Percentiles rank a stretch among this genome's conserved stretches.
Conservation (phyloP, 305 asterid species). For the Stenogyne calaminthoides region DNA sequence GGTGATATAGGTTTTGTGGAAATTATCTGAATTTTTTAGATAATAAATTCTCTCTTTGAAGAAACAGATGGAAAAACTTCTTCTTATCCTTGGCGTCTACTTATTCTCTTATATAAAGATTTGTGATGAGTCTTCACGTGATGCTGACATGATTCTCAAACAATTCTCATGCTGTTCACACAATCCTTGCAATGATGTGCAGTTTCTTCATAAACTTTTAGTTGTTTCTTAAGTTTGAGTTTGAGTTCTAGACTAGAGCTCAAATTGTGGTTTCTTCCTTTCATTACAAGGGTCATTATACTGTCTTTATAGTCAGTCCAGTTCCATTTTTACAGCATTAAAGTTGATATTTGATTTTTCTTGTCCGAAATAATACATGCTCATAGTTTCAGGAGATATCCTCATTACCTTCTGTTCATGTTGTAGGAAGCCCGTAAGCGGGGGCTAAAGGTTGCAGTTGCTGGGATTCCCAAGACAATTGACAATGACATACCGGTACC, state of each 20-base stretch:
- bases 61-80: slow-evolving; percentile 1
- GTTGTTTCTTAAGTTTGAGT: slow-evolving; percentile 2
- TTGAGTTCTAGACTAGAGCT: slow-evolving; percentile 18
- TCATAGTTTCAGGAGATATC: slow-evolving; percentile 15
- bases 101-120: background rate
- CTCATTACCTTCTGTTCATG: slow-evolving; percentile 20
- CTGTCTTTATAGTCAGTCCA: background rate
- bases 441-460: slow-evolving; percentile 78
- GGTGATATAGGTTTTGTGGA: background rate
- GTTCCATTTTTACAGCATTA: slow-evolving; percentile 10
- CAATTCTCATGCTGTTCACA: background rate
- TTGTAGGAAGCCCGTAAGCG: slow-evolving; percentile 81
- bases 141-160: slow-evolving; percentile 18
- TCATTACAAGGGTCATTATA: background rate
- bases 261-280: background rate
- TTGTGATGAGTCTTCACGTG: slow-evolving; percentile 10
- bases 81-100: slow-evolving; percentile 2
- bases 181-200: background rate
- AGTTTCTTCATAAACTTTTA: background rate
- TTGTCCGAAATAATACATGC: background rate
- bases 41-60: background rate
- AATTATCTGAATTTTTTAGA: background rate
- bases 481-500: slow-evolving; percentile 93
- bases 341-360: slow-evolving; percentile 15
- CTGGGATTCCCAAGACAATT: slow-evolving; percentile 94